A percentile compares a stretch with the other conserved stretches of the same genome.
phyloP scores from a whole-genome alignment of 257 asterid genomes.

The Solanum tarijense region DNA sequence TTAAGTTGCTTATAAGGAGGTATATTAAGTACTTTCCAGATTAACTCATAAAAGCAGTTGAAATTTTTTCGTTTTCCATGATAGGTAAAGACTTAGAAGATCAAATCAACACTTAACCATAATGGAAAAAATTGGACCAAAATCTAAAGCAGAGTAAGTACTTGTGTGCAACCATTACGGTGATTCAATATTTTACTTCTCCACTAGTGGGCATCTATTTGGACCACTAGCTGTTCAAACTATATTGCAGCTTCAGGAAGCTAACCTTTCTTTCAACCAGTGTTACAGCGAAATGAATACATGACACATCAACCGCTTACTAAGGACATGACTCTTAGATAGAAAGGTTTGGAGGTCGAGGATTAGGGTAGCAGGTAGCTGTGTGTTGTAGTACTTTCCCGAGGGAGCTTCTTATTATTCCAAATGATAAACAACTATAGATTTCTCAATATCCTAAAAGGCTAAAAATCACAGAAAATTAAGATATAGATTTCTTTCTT shows the following conservation, averaged over 20 bases:
- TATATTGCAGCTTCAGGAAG: background rate
- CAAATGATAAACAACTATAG: slow-evolving; percentile 1
- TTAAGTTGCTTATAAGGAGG: background rate
- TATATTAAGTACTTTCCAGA: background rate
- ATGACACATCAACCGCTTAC: background rate
- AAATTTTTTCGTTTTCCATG: background rate
- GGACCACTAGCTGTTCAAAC: background rate
- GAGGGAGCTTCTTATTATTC: background rate
- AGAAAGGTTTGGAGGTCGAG: background rate
- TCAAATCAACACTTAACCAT: background rate
- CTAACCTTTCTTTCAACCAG: background rate
- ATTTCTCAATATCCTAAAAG: background rate
- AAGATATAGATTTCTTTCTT: background rate
- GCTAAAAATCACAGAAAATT: background rate
- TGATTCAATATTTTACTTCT: background rate
- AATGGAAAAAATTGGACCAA: background rate
- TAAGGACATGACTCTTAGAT: background rate
- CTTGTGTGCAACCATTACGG: background rate
- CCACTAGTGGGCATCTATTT: background rate
- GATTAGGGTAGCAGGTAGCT: background rate
- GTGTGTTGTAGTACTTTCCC: background rate
- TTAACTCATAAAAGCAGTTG: background rate
- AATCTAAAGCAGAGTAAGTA: background rate
- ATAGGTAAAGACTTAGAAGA: background rate
- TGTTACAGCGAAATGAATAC: background rate